These are phyloP conservation scores for Mortierella sp. DNA, from an alignment of 371 early-diverging fungal genomes.

Conservation along the genomic window DNA sequence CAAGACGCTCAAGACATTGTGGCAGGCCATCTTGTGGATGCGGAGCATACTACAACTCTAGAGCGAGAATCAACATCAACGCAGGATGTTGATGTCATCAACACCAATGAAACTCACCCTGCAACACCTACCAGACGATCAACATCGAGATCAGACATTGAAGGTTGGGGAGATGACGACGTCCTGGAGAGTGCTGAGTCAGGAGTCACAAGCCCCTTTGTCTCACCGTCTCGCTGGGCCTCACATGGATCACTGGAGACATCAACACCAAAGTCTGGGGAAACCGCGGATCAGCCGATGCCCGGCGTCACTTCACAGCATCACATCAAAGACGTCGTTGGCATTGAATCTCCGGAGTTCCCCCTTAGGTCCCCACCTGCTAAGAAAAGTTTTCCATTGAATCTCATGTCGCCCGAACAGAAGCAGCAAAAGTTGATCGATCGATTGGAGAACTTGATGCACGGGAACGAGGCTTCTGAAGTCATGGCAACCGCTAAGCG, in stretches of 20 bases:
- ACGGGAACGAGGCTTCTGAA: constrained; percentile 23
- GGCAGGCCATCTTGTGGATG: background rate
- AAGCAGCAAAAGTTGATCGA: constrained; percentile 35
- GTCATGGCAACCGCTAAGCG: constrained; percentile 42
- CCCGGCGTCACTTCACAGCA: constrained; percentile 22
- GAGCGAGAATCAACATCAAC: constrained; percentile 12
- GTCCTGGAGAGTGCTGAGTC: constrained; percentile 17
- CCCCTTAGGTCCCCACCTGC: background rate
- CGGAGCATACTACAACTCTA: constrained; percentile 5
- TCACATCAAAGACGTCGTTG: constrained; percentile 26
- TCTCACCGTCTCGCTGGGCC: constrained; percentile 37
- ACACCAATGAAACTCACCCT: constrained; percentile 3
- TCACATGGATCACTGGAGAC: constrained; percentile 15
- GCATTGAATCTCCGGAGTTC: background rate
- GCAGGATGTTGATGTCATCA: constrained; percentile 28
- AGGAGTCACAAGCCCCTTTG: constrained; percentile 16
- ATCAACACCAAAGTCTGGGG: constrained; percentile 29
- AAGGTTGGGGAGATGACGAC: constrained; percentile 53
- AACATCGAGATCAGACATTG: constrained; percentile 30
- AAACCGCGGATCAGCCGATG: background rate
- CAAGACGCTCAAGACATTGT: no score
- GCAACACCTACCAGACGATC: constrained; percentile 29
- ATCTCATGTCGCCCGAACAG: constrained; percentile 12
- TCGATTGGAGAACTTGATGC: constrained; percentile 38
- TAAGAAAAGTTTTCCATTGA: constrained; percentile 9